phyloP scores from a whole-genome alignment of 2,329 filamentous ascomycete species.

The Aureobasidium sp. region DNA sequence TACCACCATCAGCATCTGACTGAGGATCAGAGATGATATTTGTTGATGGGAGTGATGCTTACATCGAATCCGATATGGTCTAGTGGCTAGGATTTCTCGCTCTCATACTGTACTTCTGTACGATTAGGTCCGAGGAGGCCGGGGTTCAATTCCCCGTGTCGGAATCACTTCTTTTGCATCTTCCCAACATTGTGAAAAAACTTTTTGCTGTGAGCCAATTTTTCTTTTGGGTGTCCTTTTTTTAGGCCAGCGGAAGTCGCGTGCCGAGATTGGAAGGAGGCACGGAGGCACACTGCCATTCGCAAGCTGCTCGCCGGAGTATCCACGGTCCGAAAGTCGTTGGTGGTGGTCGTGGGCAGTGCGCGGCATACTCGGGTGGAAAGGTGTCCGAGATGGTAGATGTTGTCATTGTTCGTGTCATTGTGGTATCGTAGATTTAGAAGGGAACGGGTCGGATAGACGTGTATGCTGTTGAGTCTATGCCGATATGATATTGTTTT shows the following conservation, averaged over 20 bases:
- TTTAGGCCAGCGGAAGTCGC: neutral
- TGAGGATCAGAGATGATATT: too few relatives aligned
- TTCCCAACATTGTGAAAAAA: neutral
- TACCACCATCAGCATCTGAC: too few relatives aligned
- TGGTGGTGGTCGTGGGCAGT: neutral
- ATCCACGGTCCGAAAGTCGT: neutral
- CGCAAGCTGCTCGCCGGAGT: neutral
- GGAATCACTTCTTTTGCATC: conserved; percentile 9
- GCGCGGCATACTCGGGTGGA: neutral
- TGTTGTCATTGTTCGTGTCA: neutral
- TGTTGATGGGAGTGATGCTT: too few relatives aligned
- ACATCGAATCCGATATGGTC: conserved; percentile 14
- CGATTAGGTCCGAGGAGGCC: conserved; percentile 8
- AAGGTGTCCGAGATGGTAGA: neutral
- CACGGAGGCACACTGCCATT: neutral
- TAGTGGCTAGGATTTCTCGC: conserved; percentile 16
- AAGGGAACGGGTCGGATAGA: neutral
- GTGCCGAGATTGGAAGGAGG: neutral
- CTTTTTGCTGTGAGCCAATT: too few relatives aligned
- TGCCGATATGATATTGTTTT: neutral
- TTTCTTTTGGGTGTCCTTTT: neutral
- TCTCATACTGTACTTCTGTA: neutral
- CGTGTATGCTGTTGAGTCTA: neutral
- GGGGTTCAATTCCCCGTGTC: conserved; percentile 16
- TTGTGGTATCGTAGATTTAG: neutral